phyloP scores from a whole-genome alignment of 2,329 filamentous ascomycete species.

The Penicillium sp. region DNA sequence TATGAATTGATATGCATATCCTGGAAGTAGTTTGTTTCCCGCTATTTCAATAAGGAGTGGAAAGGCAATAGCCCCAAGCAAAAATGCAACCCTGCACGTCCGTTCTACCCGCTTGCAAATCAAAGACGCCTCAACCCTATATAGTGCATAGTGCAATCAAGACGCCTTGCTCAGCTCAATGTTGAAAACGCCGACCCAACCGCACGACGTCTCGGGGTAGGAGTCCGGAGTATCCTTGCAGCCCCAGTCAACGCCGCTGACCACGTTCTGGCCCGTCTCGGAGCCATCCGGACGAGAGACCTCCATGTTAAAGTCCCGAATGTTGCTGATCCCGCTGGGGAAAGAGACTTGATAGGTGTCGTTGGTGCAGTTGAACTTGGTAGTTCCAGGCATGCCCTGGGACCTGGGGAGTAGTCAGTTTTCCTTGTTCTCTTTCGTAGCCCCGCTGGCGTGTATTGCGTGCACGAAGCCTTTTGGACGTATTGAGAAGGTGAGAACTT shows the following conservation, averaged over 20 bases:
- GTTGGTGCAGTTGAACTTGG: conserved; percentile 13
- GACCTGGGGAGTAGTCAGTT: conserved; percentile 10
- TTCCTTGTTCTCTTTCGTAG: neutral
- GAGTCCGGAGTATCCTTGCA: conserved; percentile 12
- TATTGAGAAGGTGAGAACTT: neutral
- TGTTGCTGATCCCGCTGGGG: conserved; percentile 15
- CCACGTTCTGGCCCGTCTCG: conserved; percentile 3
- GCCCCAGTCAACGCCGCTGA: conserved; percentile 12
- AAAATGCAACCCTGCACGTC: no score
- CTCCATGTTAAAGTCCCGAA: conserved; percentile 15
- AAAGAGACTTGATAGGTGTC: conserved; percentile 14
- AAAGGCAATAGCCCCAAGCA: no score
- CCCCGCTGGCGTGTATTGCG: neutral
- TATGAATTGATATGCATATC: no score
- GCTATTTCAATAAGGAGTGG: no score
- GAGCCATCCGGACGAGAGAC: conserved; percentile 14
- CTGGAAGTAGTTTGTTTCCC: no score
- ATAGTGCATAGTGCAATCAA: no score
- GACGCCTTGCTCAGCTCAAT: conserved; percentile 14
- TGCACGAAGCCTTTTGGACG: no score
- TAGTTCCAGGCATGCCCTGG: conserved; percentile 5
- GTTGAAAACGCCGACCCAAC: conserved; percentile 18
- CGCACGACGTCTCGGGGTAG: conserved; percentile 10
- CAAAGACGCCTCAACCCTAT: no score
- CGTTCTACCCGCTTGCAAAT: no score